These are phyloP conservation scores for Heritiera littoralis DNA, from an alignment of 345 rosid species.

Conservation along the genomic window DNA sequence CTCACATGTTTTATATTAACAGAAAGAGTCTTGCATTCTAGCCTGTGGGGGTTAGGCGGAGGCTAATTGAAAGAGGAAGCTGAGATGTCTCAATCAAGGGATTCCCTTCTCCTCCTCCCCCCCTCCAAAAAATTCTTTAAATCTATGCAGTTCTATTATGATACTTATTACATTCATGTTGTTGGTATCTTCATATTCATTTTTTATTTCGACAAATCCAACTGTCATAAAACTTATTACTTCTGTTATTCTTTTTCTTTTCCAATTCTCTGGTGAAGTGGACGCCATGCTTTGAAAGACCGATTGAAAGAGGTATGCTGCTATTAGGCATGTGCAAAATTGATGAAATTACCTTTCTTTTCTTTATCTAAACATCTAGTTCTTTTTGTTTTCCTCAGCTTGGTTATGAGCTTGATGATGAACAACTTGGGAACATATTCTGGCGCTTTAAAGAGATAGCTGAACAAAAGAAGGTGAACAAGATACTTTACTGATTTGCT, in stretches of 20 bases:
- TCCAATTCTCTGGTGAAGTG: slow-evolving; percentile 49
- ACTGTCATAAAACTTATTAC: not conserved
- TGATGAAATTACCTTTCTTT: slow-evolving; percentile 14
- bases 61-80: not conserved
- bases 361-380: slow-evolving; percentile 8
- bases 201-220: not conserved
- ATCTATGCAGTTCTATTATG: slow-evolving; percentile 4
- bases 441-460: slow-evolving; percentile 94
- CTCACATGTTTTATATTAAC: not conserved
- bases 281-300: slow-evolving; percentile 87
- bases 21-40: not conserved
- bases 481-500: not conserved
- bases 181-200: not conserved
- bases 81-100: not conserved
- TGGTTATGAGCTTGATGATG: slow-evolving; percentile 78
- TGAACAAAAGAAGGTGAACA: slow-evolving; percentile 79
- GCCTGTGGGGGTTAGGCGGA: not conserved
- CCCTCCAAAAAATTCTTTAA: not conserved
- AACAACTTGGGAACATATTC: slow-evolving; percentile 68
- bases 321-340: not conserved
- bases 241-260: slow-evolving; percentile 13
- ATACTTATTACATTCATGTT: not conserved
- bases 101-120: not conserved
- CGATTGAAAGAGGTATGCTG: slow-evolving; percentile 71
- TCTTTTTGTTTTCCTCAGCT: slow-evolving; percentile 53